phyloP scores from a whole-genome alignment of 257 asterid genomes.

The Primulina eburnea region DNA sequence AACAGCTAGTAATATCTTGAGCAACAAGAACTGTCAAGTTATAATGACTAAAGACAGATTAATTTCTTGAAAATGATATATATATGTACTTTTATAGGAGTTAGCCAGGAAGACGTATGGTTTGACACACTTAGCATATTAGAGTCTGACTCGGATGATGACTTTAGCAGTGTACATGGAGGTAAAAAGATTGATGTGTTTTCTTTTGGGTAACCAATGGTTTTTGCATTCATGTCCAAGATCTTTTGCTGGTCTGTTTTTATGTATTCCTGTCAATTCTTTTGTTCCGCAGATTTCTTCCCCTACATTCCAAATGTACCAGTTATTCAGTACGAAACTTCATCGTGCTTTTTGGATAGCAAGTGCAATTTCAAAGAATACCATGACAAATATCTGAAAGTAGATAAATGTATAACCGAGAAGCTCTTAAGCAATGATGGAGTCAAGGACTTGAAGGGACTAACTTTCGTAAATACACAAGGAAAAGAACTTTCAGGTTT shows the following conservation, averaged over 20 bases:
- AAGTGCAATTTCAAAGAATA: slow-evolving; percentile 43
- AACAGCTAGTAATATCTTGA: slow-evolving; percentile 8
- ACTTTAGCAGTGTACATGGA: slow-evolving; percentile 72
- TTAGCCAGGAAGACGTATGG: slow-evolving; percentile 73
- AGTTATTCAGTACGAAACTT: slow-evolving; percentile 67
- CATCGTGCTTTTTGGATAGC: slow-evolving; percentile 58
- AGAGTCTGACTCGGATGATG: slow-evolving; percentile 84
- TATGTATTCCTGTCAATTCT: neutral
- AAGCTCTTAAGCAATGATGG: slow-evolving; percentile 40
- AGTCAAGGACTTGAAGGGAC: slow-evolving; percentile 42
- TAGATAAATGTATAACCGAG: slow-evolving; percentile 38
- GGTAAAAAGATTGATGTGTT: slow-evolving; percentile 21
- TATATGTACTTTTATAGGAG: slow-evolving; percentile 40
- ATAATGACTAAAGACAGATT: neutral
- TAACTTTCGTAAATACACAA: slow-evolving; percentile 41
- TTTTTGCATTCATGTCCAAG: neutral
- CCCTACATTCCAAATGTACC: slow-evolving; percentile 61
- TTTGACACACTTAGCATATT: slow-evolving; percentile 73
- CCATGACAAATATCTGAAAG: slow-evolving; percentile 40
- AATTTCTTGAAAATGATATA: slow-evolving; percentile 12
- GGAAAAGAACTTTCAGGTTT: slow-evolving; percentile 38
- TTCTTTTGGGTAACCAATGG: neutral
- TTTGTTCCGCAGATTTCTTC: slow-evolving; percentile 42
- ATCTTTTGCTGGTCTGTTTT: neutral
- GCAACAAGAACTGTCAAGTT: slow-evolving; percentile 7